Evolutionary conservation across 2,329 filamentous ascomycete genomes (phyloP).

Genomic region (Arthroderma sp.): DNA sequence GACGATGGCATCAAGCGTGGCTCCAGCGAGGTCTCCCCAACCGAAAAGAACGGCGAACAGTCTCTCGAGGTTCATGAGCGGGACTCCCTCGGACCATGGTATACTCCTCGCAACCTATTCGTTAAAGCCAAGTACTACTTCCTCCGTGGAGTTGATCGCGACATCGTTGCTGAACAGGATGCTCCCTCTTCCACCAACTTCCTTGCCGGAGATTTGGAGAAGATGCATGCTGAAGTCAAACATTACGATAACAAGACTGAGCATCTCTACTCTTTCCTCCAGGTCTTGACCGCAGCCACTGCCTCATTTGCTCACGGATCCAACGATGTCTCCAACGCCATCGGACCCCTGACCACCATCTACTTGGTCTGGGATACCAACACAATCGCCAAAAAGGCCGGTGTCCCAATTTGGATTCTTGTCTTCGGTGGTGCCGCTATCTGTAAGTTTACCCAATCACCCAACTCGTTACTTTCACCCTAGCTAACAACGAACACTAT

Average conservation of each 20-base stretch:
- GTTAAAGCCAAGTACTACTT: slow-evolving; percentile 36
- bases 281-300: slow-evolving; percentile 32
- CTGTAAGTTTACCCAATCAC: slow-evolving; percentile 13
- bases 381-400: slow-evolving; percentile 20
- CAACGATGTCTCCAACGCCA: slow-evolving; percentile 35
- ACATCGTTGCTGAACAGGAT: slow-evolving; percentile 24
- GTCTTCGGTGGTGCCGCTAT: slow-evolving; percentile 28
- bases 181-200: slow-evolving; percentile 15
- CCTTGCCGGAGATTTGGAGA: slow-evolving; percentile 28
- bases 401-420: slow-evolving; percentile 32
- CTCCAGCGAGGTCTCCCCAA: slow-evolving; percentile 14
- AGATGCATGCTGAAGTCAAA: slow-evolving; percentile 32
- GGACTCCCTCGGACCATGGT: slow-evolving; percentile 16
- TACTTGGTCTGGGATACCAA: slow-evolving; percentile 29
- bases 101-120: slow-evolving; percentile 23
- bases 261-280: slow-evolving; percentile 38
- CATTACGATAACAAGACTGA: slow-evolving; percentile 38
- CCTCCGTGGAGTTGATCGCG: slow-evolving; percentile 34
- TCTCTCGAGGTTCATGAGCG: slow-evolving; percentile 23
- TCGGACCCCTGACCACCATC: slow-evolving; percentile 31
- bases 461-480: not conserved
- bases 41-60: slow-evolving; percentile 16
- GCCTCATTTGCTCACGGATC: slow-evolving; percentile 37
- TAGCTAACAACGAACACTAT: not conserved
- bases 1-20: slow-evolving; percentile 14